phyloP scores from a whole-genome alignment of 2,329 filamentous ascomycete species.

The Diatrype stigma region DNA sequence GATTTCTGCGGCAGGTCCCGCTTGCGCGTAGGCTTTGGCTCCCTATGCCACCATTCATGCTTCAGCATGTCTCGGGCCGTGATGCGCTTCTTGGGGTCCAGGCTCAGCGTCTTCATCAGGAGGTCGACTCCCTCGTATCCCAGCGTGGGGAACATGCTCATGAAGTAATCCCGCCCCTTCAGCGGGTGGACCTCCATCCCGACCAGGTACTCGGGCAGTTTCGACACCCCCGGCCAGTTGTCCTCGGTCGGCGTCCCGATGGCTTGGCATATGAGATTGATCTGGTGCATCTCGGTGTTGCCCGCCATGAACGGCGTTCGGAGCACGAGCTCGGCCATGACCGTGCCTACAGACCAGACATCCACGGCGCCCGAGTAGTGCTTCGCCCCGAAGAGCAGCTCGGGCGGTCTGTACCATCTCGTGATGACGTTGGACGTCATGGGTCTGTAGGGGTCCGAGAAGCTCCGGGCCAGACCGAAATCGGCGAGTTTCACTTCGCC shows the following conservation, averaged over 20 bases:
- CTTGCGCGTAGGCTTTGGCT: slow-evolving; percentile 78
- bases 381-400: slow-evolving; percentile 84
- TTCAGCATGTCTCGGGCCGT: slow-evolving; percentile 72
- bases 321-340: slow-evolving; percentile 87
- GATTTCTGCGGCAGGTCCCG: slow-evolving; percentile 76
- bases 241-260: slow-evolving; percentile 91
- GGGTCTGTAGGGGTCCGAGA: slow-evolving; percentile 78
- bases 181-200: slow-evolving; percentile 56
- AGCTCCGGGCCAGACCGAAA: slow-evolving; percentile 89
- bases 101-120: slow-evolving; percentile 74
- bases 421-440: slow-evolving; percentile 98
- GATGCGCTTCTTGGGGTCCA: slow-evolving; percentile 83
- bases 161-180: slow-evolving; percentile 67
- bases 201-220: slow-evolving; percentile 75
- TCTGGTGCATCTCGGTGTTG: slow-evolving; percentile 80
- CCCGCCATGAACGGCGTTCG: slow-evolving; percentile 80
- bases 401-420: slow-evolving; percentile 91
- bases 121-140: slow-evolving; percentile 83
- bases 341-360: slow-evolving; percentile 87
- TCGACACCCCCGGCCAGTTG: slow-evolving; percentile 88
- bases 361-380: slow-evolving; percentile 91
- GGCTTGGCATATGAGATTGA: slow-evolving; percentile 76
- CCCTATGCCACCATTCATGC: slow-evolving; percentile 81
- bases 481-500: slow-evolving; percentile 94
- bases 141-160: slow-evolving; percentile 71